Evolutionary conservation across 495 filamentous ascomycete species (phyloP), one percentile per base, ranked within the genome.

Genomic region (Penicillium maclennaniae): DNA sequence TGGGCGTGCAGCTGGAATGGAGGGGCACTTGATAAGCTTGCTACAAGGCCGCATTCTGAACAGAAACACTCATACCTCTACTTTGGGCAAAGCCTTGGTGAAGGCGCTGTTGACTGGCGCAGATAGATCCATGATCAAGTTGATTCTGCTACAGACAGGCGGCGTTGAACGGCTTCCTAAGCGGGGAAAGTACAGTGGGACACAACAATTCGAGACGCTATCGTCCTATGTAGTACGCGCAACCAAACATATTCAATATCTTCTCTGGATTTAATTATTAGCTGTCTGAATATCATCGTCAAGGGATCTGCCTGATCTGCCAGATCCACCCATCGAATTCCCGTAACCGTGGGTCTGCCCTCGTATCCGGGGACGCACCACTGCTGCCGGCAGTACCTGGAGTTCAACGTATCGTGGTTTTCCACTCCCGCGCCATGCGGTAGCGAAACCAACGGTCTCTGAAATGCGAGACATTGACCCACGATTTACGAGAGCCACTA

Each of bases 1-100:
- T 93, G 89, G 52, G 89, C 89, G 57, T 95, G 90, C 16, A 95
- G 78, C 85, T 92, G 61, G 16, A 50, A 44, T 42, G 0, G 6
- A 25, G 46, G 45, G 40, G 38, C 8, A 14, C 10, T 15, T 23
- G 39, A 46, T 54, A 16, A 46, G 28, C 43, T 43, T 39, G 25
- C 26, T 5, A 14, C 4, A 41, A 25, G 3, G 31, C 4, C 31
- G 14, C 3, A 12, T 34, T 12, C 1, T 14, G 31, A 14, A 34
- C 10, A 4, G 31, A 14, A 12, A 1, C 45, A 39, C 20, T 3
- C 58, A 16, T 62, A 74, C 73, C 62, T 76, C 73, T 20, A 74
- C 62, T 51, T 76, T 75, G 17, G 73, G 73, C 20, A 76, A 47
- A 9, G 55, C 45, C 45, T 61, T 66, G 8, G 69, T 70, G 39